Evolutionary conservation across 805 yeast genomes (phyloP).

Genomic region (Wickerhamiella vanderwaltii): DNA sequence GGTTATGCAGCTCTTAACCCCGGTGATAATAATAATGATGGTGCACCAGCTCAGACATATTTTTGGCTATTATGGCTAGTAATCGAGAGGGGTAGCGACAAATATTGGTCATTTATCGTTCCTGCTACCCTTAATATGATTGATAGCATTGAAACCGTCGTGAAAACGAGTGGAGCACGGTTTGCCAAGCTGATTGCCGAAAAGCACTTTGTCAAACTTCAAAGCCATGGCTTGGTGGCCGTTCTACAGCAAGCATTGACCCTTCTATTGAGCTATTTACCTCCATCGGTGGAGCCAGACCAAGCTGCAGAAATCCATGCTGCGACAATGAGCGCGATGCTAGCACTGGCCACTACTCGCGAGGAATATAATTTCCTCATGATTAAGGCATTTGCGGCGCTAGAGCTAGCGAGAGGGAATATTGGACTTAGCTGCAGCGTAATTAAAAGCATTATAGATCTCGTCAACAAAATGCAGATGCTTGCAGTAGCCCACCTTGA

Average conservation of each 20-base stretch:
- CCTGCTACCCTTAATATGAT: slow-evolving; percentile 25
- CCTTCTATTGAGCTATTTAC: slow-evolving; percentile 25
- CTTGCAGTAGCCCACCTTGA: slow-evolving; percentile 21
- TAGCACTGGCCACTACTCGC: slow-evolving; percentile 28
- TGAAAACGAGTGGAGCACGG: slow-evolving; percentile 21
- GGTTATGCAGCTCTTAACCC: slow-evolving; percentile 5
- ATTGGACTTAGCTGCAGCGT: slow-evolving; percentile 17
- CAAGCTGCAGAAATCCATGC: slow-evolving; percentile 17
- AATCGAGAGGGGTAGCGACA: slow-evolving; percentile 5
- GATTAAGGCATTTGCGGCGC: slow-evolving; percentile 23
- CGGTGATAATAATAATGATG: not conserved
- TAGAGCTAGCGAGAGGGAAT: slow-evolving; percentile 19
- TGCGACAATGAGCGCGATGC: slow-evolving; percentile 35
- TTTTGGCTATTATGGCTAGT: slow-evolving; percentile 16
- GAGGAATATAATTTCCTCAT: slow-evolving; percentile 17
- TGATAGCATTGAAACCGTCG: slow-evolving; percentile 22
- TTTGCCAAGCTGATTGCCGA: slow-evolving; percentile 14
- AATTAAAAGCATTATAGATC: slow-evolving; percentile 12
- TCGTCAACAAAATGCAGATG: slow-evolving; percentile 16
- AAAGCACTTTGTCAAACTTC: slow-evolving; percentile 12
- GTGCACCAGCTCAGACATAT: not conserved
- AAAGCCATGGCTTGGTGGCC: slow-evolving; percentile 22
- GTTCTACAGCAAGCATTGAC: slow-evolving; percentile 24
- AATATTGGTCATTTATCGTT: slow-evolving; percentile 25
- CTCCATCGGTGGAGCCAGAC: slow-evolving; percentile 22